Evolutionary conservation across 2,329 filamentous ascomycete species (phyloP), one percentile per base, ranked within the genome.

Genomic region (Parafenestella ontariensis): DNA sequence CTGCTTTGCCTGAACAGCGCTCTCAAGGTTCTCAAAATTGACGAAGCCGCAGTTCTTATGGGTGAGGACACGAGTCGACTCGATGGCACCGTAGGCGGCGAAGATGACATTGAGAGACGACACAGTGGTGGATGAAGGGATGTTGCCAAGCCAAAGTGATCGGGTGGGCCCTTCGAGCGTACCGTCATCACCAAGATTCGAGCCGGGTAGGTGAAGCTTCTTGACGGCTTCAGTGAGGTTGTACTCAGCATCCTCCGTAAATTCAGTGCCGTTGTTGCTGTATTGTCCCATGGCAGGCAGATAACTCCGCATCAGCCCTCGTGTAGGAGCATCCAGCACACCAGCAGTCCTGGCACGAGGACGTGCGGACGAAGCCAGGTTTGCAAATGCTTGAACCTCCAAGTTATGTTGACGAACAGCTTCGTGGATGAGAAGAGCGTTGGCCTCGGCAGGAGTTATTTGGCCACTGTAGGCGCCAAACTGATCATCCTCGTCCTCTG

Each of bases 21-120:
- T 96, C 62, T 98, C 93, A 26, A 95, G 79, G 54, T 87, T 89
- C 77, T 98, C 92, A 70, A 96, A 99, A 77, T 99, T 99, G 72
- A 99, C 94, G 67, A 99, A 99, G 3, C 94, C 95, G 73, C 95
- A 99, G 77, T 96, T 98, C 83, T 99, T 99, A 81, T 99, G 92
- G 0, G 95, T 98, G 58, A 99, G 82, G 4, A 99, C 95, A 61
- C 95, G 86, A 24, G 92, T 94, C 3, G 94, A 97, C 62, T 95
- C 84, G 59, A 99, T 96, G 3, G 89, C 85, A 9, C 95, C 95
- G 64, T 95, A 96, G n/a, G 88, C 85, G 75, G 91, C 91, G 80
- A 99, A 99, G 79, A 98, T 96, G 62, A 96, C 92, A 52, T 92
- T 92, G 56, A 99, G 80, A 0, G 95, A 98, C 1, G 94, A 96